Percentiles rank a stretch among this genome's conserved stretches.
Evolutionary conservation across 805 yeast species (phyloP).

Genomic region (Candida sithepensis): DNA sequence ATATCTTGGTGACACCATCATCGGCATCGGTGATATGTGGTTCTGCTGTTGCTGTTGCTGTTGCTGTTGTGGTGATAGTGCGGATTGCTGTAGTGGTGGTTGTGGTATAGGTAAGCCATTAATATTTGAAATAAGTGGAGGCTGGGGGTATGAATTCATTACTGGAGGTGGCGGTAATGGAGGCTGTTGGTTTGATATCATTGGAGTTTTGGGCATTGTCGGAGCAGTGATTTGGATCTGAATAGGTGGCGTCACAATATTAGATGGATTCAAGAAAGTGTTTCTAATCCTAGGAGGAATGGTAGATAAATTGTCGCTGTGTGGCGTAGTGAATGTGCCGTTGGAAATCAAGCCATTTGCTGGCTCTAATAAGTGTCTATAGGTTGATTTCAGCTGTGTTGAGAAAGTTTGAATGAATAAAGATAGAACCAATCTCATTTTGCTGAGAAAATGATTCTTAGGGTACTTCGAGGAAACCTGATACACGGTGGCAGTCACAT

Average conservation of each 20-base stretch:
- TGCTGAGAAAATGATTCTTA: constrained; percentile 48
- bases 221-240: neutral
- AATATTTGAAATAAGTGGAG: neutral
- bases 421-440: constrained; percentile 52
- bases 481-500: constrained; percentile 25
- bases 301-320: neutral
- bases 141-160: neutral
- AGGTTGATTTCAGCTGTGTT: constrained; percentile 40
- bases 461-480: constrained; percentile 33
- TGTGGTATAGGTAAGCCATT: neutral
- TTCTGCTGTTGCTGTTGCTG: neutral
- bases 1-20: neutral
- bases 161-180: neutral
- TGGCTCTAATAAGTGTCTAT: constrained; percentile 10
- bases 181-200: neutral
- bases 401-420: constrained; percentile 61
- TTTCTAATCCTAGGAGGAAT: neutral
- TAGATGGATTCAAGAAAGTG: neutral
- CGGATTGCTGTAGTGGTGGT: neutral
- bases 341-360: neutral
- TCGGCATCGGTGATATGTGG: neutral
- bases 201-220: neutral
- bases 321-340: neutral
- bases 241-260: neutral
- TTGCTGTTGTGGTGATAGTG: neutral